These are phyloP conservation scores for Brassica nigra DNA, from an alignment of 345 rosid species.

Conservation along the genomic window DNA sequence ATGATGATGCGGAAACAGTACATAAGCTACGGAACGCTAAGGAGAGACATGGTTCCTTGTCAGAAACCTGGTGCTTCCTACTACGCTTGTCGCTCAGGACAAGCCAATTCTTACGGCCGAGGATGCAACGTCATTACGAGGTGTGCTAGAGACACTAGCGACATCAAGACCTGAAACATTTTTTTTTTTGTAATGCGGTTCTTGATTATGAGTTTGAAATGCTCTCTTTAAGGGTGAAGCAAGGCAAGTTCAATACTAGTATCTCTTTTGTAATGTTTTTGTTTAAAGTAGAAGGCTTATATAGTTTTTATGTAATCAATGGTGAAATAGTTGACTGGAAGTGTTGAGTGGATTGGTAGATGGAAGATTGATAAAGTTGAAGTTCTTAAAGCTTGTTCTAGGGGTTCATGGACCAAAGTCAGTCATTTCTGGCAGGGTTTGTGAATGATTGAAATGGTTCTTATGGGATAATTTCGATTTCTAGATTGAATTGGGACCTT, in stretches of 20 bases:
- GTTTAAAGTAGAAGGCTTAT: not conserved
- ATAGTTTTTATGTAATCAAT: slow-evolving; percentile 1
- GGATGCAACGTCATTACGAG: slow-evolving; percentile 83
- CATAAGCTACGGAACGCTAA: slow-evolving; percentile 81
- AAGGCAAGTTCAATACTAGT: slow-evolving; percentile 11
- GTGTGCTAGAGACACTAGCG: slow-evolving; percentile 67
- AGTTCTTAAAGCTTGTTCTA: not conserved
- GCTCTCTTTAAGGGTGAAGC: not conserved
- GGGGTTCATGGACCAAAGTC: not conserved
- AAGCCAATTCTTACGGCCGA: slow-evolving; percentile 63
- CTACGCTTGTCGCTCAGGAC: slow-evolving; percentile 67
- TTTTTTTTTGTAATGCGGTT: not conserved
- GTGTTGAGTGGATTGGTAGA: not conserved
- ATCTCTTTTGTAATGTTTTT: slow-evolving; percentile 19
- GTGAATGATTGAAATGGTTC: not conserved
- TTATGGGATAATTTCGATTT: not conserved
- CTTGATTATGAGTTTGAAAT: not conserved
- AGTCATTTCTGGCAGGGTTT: not conserved
- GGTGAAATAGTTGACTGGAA: slow-evolving; percentile 15
- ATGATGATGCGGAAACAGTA: slow-evolving; percentile 64
- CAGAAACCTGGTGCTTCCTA: slow-evolving; percentile 83
- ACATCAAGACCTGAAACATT: slow-evolving; percentile 39
- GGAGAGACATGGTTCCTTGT: slow-evolving; percentile 91
- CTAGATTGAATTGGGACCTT: not conserved
- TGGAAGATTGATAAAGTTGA: slow-evolving; percentile 7